Conservation (phyloP, 768 basidiomycete species). For the Leccinum disarticulatum region DNA sequence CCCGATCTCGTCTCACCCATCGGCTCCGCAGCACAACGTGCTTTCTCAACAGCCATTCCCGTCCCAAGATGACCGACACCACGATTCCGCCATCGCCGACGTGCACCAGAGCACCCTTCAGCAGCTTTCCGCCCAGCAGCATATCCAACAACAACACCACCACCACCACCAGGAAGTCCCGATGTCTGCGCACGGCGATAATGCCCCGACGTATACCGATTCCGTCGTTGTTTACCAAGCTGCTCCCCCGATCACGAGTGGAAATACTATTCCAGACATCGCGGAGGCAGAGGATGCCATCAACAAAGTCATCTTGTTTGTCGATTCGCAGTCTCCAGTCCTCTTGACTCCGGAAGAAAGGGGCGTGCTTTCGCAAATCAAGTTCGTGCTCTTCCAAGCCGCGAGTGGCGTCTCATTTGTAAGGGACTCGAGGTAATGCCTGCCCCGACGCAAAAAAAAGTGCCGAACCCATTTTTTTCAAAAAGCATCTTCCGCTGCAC, state of each 20-base stretch:
- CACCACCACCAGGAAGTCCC: constrained; percentile 20
- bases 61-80: constrained; percentile 28
- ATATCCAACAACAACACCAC: constrained; percentile 28
- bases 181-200: constrained; percentile 27
- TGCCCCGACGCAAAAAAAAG: background rate
- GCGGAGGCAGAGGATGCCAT: constrained; percentile 54
- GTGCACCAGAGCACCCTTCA: constrained; percentile 32
- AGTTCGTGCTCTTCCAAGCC: constrained; percentile 53
- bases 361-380: constrained; percentile 45
- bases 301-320: constrained; percentile 51
- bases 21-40: constrained; percentile 28
- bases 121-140: constrained; percentile 31
- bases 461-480: constrained; percentile 5
- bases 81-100: constrained; percentile 24
- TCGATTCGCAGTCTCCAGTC: constrained; percentile 41
- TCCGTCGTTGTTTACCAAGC: constrained; percentile 35
- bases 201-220: constrained; percentile 26
- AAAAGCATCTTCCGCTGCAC: constrained; percentile 21
- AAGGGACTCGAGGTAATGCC: constrained; percentile 29
- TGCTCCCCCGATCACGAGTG: constrained; percentile 33
- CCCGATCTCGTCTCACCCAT: constrained; percentile 33
- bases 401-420: constrained; percentile 38
- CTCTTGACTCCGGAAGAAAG: constrained; percentile 38
- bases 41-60: constrained; percentile 32
- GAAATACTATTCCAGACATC: constrained; percentile 38